phyloP scores from a whole-genome alignment of 1,139 yeast genomes.

The Scheffersomyces segobiensis region DNA sequence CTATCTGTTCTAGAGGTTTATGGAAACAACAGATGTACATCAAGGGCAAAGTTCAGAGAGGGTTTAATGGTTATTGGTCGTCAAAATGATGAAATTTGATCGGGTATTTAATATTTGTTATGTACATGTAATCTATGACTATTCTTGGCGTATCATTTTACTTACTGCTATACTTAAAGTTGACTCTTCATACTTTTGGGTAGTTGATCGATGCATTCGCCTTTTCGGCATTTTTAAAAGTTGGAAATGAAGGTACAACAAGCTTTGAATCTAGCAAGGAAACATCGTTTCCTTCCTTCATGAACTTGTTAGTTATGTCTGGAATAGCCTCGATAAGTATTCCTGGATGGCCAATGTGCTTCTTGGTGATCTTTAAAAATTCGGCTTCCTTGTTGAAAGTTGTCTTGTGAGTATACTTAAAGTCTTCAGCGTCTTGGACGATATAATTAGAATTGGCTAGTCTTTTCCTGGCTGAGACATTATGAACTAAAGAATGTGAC shows the following conservation, averaged over 20 bases:
- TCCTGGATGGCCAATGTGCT: slow-evolving; percentile 65
- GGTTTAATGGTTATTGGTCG: slow-evolving; percentile 74
- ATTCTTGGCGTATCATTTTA: neutral
- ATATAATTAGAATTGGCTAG: slow-evolving; percentile 22
- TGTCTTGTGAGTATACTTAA: slow-evolving; percentile 6
- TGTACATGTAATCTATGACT: neutral
- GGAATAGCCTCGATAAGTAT: slow-evolving; percentile 54
- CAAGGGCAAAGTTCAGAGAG: slow-evolving; percentile 49
- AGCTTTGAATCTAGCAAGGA: slow-evolving; percentile 21
- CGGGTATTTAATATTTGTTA: slow-evolving; percentile 1
- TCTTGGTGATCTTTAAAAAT: slow-evolving; percentile 31
- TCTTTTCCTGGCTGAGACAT: slow-evolving; percentile 24
- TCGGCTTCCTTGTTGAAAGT: slow-evolving; percentile 22
- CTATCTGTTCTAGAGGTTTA: slow-evolving; percentile 71
- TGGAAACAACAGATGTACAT: slow-evolving; percentile 72
- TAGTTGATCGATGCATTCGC: slow-evolving; percentile 40
- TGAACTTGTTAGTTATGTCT: slow-evolving; percentile 49
- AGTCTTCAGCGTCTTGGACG: slow-evolving; percentile 14
- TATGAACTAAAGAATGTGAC: slow-evolving; percentile 30
- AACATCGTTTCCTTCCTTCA: slow-evolving; percentile 26
- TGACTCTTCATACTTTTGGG: slow-evolving; percentile 18
- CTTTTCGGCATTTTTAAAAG: slow-evolving; percentile 63
- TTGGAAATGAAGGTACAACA: slow-evolving; percentile 48
- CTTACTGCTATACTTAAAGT: neutral
- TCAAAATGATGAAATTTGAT: slow-evolving; percentile 51